Base-by-base conservation (phyloP, 2,329 filamentous ascomycete species). In the Nigrospora sphaerica region DNA sequence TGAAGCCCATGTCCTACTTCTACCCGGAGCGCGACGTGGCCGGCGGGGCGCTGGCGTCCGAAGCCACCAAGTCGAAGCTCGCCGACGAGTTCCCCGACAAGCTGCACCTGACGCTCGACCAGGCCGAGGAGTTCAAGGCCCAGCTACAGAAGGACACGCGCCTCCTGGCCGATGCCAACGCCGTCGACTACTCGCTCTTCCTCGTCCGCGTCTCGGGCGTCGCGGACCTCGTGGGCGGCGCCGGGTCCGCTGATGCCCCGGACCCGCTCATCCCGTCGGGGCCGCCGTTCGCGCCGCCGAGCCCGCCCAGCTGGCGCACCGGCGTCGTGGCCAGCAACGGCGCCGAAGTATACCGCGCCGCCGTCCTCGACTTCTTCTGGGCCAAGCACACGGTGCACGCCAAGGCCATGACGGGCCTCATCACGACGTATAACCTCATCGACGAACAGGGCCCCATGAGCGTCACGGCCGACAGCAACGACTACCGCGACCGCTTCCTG, bases 351-450 rank as follows among this genome's bases (percentile, higher is more conserved):
- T 89, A 87, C 56, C 75, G 85, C 3, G 81, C 77, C 4, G 75
- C 83, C 0, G 64, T 89, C 13, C 68, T 89, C 32, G 86, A 89
- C 62, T 89, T 90, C 65, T 88, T 89, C 68, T 89, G 85, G 85
- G 79, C 83, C 0, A 86, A 85, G 63, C 83, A 88, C 62, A 84
- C 83, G 53, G 55, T 82, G 0, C 82, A 80, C 45, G 80, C 86
- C 1, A 78, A 75, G 60, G 70, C 78, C 1, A 77, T 88, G 75
- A 86, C 84, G 0, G 73, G 76, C 0, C 62, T 88, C 33, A 77
- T 89, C 48, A 76, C 76, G 42, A 65, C 73, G 0, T 86, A 82
- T 55, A 88, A 88, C 55, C 51, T 74, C 13, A 67, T 88, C 28
- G 80, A 78, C 32, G 67, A 74, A 3, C 74, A 84, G 54, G 85